These are phyloP conservation scores for Pezicula rhizophila DNA, from an alignment of 2,329 filamentous ascomycete species.

Conservation along the genomic window DNA sequence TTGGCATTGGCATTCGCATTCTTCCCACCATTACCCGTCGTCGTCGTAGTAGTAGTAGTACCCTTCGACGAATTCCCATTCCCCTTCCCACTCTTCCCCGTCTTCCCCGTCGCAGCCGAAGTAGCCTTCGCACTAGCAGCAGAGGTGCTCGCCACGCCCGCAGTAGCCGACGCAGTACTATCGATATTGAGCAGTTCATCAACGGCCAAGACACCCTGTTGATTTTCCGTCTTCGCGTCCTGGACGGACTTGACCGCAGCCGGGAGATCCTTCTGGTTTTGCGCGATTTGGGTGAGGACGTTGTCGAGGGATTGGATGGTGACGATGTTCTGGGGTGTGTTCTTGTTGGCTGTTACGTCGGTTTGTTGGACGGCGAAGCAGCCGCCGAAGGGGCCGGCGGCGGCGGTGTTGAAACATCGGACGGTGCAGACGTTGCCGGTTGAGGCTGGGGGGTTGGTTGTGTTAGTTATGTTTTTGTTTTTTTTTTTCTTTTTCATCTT, in stretches of 20 bases:
- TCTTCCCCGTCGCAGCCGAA: not conserved
- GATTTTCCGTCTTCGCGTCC: conserved; percentile 22
- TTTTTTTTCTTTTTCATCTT: too few relatives aligned
- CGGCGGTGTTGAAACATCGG: conserved; percentile 17
- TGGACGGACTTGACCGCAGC: conserved; percentile 29
- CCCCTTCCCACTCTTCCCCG: not conserved
- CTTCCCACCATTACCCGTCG: too few relatives aligned
- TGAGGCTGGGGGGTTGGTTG: conserved; percentile 6
- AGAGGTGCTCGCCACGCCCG: not conserved
- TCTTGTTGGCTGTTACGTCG: conserved; percentile 9
- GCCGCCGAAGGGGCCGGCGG: conserved; percentile 21
- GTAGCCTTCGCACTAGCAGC: not conserved
- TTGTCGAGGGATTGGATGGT: conserved; percentile 28
- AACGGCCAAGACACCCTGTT: conserved; percentile 18
- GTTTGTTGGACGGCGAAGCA: conserved; percentile 24
- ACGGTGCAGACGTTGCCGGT: conserved; percentile 26
- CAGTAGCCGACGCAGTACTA: not conserved
- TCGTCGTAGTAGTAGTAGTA: too few relatives aligned
- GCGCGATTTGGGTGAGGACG: conserved; percentile 27
- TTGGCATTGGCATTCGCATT: too few relatives aligned
- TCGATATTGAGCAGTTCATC: conserved; percentile 20
- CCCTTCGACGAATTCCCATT: too few relatives aligned
- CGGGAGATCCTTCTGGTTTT: conserved; percentile 29
- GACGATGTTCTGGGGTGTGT: conserved; percentile 12
- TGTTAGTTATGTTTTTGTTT: too few relatives aligned